Conservation (phyloP, 2,329 filamentous ascomycete genomes). For the Blastomyces gilchristii region DNA sequence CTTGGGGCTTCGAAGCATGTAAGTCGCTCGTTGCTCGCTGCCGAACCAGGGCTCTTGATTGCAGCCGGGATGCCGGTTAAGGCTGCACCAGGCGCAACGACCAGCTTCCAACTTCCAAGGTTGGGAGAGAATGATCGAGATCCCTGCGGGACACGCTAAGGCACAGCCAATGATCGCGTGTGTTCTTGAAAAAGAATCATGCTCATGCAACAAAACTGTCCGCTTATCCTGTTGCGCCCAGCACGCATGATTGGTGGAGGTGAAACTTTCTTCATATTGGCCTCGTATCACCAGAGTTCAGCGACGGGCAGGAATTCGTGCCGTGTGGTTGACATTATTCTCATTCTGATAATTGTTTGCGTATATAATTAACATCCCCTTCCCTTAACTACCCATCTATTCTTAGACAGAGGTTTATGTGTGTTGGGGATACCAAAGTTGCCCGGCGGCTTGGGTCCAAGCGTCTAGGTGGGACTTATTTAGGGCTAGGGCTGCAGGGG, state of each 20-base stretch:
- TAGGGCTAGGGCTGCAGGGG: neutral
- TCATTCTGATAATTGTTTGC: neutral
- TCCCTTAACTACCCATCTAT: neutral
- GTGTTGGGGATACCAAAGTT: neutral
- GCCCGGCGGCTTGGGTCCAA: neutral
- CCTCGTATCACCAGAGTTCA: neutral
- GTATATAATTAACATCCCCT: too few relatives aligned
- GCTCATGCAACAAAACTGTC: neutral
- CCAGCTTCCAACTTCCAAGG: too few relatives aligned
- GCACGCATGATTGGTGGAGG: neutral
- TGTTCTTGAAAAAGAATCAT: neutral
- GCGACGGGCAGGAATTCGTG: neutral
- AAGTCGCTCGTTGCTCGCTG: neutral
- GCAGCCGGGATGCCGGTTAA: neutral
- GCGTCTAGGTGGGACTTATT: neutral
- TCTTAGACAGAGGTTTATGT: neutral
- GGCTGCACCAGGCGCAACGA: neutral
- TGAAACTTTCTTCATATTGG: neutral
- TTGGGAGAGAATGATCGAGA: neutral
- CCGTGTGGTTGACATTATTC: neutral
- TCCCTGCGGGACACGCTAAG: neutral
- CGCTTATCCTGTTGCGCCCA: neutral
- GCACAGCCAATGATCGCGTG: constrained; percentile 1
- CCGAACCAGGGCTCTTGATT: neutral
- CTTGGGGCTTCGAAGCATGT: neutral